A percentile compares a stretch with the other conserved stretches of the same genome.
phyloP scores from a whole-genome alignment of 2,329 filamentous ascomycete genomes.

The Aspergillus sp. region DNA sequence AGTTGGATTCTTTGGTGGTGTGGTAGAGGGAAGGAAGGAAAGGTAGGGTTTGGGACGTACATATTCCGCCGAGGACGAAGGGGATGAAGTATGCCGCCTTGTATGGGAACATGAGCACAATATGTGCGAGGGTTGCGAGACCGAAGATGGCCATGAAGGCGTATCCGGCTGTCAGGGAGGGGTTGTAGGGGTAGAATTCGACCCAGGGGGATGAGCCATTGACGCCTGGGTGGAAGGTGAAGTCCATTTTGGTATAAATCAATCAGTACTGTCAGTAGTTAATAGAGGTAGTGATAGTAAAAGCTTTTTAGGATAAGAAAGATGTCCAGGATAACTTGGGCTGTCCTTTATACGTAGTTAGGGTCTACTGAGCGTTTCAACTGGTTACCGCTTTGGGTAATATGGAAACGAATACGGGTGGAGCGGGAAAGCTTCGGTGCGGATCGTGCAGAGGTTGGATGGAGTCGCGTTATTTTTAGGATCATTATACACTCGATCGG shows the following conservation, averaged over 20 bases:
- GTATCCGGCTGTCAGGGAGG: constrained; percentile 34
- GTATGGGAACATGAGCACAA: constrained; percentile 31
- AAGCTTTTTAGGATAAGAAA: not conserved
- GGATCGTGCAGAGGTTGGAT: not conserved
- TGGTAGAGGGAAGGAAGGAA: not conserved
- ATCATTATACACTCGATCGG: not conserved
- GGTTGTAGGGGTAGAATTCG: constrained; percentile 39
- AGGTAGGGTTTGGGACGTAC: constrained; percentile 20
- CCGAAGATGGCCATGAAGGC: constrained; percentile 38
- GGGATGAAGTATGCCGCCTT: constrained; percentile 39
- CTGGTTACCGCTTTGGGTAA: constrained; percentile 23
- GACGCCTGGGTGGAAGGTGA: constrained; percentile 30
- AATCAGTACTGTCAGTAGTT: too few species aligned
- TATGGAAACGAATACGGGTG: constrained; percentile 31
- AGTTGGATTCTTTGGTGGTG: not conserved
- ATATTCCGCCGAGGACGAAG: constrained; percentile 37
- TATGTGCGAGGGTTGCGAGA: constrained; percentile 28
- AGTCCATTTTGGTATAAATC: constrained; percentile 24
- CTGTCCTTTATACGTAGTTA: not conserved
- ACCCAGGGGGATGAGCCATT: constrained; percentile 32
- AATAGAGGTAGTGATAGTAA: not conserved
- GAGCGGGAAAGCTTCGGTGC: constrained; percentile 10
- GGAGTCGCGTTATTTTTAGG: not conserved
- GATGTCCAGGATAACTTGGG: not conserved
- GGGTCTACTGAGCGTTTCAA: not conserved